Percentiles rank a stretch among this genome's conserved stretches.
Conservation (phyloP, 2,329 filamentous ascomycete species). For the Colletotrichum tabaci region DNA sequence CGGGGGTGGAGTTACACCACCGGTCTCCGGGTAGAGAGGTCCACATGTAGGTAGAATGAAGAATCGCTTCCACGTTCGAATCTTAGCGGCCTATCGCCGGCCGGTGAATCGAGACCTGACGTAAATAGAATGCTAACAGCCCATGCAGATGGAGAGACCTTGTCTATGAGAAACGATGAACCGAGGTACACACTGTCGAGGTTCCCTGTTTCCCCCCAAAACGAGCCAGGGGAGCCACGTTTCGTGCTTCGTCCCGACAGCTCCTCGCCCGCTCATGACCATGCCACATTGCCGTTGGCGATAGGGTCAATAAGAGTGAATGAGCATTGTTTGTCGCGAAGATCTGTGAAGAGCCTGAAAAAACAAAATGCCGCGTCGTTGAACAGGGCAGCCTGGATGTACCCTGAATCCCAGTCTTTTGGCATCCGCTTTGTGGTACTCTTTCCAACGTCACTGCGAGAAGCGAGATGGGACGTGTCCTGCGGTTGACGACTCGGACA, state of each 20-base stretch:
- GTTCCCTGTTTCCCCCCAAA: no score
- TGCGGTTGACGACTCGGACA: neutral
- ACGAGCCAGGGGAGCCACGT: neutral
- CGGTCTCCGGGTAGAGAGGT: neutral
- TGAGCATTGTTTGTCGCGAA: neutral
- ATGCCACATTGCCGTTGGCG: neutral
- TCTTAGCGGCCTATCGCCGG: neutral
- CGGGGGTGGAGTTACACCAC: neutral
- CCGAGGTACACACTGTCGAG: neutral
- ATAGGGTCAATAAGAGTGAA: neutral
- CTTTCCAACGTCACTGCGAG: neutral
- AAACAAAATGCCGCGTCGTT: neutral
- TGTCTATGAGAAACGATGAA: neutral
- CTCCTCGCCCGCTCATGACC: neutral
- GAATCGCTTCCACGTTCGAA: neutral
- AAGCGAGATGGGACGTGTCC: neutral
- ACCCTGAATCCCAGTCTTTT: neutral
- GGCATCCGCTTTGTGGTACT: neutral
- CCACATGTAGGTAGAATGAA: neutral
- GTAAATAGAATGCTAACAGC: neutral
- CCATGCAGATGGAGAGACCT: neutral
- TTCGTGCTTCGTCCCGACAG: constrained; percentile 1
- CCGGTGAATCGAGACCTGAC: neutral
- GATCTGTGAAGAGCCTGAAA: neutral
- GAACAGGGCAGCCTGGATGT: neutral